These are phyloP conservation scores for Naganishia sp. DNA, from an alignment of 1,284 basidiomycete genomes.

Conservation along the genomic window DNA sequence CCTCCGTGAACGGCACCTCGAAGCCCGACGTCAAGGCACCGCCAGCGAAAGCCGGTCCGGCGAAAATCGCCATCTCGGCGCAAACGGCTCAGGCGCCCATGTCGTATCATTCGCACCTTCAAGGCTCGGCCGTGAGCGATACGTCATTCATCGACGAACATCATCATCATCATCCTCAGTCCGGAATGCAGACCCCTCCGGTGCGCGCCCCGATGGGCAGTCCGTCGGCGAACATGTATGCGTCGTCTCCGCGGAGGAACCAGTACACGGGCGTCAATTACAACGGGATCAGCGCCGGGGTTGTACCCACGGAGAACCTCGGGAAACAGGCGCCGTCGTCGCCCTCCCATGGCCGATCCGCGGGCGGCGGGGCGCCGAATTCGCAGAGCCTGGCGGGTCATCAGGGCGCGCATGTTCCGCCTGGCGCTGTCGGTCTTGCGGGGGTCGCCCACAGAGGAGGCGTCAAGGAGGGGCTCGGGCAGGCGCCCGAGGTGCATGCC, in stretches of 20 bases:
- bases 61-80: background rate
- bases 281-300: slow-evolving; percentile 26
- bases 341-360: background rate
- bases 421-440: slow-evolving; percentile 12
- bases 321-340: background rate
- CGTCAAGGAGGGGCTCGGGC: background rate
- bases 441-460: background rate
- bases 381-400: slow-evolving; percentile 18
- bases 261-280: background rate
- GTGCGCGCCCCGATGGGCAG: background rate
- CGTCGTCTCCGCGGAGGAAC: slow-evolving; percentile 4
- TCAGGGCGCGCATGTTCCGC: background rate
- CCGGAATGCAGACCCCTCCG: background rate
- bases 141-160: slow-evolving; percentile 5
- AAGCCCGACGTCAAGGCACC: background rate
- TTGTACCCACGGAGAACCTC: slow-evolving; percentile 1
- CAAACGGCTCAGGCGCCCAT: background rate
- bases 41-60: background rate
- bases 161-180: background rate
- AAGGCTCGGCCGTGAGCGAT: slow-evolving; percentile 5
- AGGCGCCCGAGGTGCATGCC: slow-evolving; percentile 58
- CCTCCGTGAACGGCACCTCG: background rate
- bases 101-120: background rate
- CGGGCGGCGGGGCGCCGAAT: background rate
- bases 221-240: background rate